phyloP scores from a whole-genome alignment of 2,329 filamentous ascomycete genomes.

The Penicillium sp. region DNA sequence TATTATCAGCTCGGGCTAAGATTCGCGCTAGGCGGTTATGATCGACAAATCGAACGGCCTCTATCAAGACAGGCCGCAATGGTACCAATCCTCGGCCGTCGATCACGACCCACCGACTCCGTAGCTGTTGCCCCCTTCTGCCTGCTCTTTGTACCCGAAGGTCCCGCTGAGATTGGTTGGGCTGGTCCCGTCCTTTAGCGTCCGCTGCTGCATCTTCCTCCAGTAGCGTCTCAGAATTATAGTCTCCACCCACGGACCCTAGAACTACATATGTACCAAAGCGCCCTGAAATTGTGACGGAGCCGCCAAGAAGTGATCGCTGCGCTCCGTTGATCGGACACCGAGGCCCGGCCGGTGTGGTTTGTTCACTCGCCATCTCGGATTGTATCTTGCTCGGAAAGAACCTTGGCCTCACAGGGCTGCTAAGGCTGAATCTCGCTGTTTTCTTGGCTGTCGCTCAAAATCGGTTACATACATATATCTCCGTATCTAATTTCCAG shows the following conservation, averaged over 20 bases:
- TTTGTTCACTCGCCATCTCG: conserved; percentile 4
- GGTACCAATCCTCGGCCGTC: conserved; percentile 15
- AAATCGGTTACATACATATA: background rate
- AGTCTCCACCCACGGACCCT: background rate
- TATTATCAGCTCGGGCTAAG: conserved; percentile 5
- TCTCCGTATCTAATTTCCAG: background rate
- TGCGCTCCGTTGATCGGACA: conserved; percentile 2
- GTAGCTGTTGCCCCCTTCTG: background rate
- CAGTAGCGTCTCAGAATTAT: background rate
- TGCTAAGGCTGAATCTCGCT: background rate
- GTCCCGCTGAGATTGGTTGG: background rate
- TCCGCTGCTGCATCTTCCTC: background rate
- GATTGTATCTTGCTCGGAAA: background rate
- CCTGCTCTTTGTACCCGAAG: background rate
- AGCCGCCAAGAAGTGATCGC: conserved; percentile 4
- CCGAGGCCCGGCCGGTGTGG: background rate
- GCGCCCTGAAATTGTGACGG: background rate
- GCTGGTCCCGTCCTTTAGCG: background rate
- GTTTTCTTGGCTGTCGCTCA: background rate
- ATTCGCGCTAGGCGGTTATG: conserved; percentile 20
- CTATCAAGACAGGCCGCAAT: conserved; percentile 10
- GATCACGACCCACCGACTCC: conserved; percentile 16
- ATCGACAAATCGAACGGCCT: conserved; percentile 21
- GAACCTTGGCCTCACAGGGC: background rate
- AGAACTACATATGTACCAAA: conserved; percentile 9